Evolutionary conservation across 2,329 filamentous ascomycete genomes (phyloP).

Genomic region (Aspergillus fumigatiaffinis): DNA sequence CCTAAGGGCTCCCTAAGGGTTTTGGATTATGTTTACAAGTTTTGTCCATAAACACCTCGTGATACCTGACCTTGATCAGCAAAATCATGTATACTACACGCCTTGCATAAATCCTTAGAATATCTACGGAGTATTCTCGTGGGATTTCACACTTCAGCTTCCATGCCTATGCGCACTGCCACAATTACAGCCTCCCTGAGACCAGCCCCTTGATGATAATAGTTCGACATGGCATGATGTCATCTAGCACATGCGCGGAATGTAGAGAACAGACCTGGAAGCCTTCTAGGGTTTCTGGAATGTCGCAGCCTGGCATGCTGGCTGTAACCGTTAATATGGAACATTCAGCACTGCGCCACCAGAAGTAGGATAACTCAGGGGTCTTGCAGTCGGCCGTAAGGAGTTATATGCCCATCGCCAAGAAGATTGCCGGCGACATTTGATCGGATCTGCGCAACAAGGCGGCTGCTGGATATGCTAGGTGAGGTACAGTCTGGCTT

Average conservation of each 20-base stretch:
- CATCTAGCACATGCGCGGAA: background rate
- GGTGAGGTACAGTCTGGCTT: background rate
- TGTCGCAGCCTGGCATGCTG: background rate
- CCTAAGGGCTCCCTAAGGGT: too few relatives aligned
- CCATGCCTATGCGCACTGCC: background rate
- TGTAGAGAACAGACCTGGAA: background rate
- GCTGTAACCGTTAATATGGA: background rate
- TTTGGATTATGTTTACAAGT: too few relatives aligned
- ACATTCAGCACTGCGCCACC: background rate
- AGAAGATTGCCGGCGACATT: background rate
- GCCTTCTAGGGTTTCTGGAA: background rate
- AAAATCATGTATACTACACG: background rate
- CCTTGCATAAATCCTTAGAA: background rate
- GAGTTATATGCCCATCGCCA: background rate
- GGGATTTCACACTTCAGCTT: background rate
- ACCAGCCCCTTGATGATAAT: background rate
- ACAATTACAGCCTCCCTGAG: background rate
- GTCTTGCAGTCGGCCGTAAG: background rate
- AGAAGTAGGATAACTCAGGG: background rate
- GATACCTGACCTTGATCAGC: background rate
- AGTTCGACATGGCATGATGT: background rate
- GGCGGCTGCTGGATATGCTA: background rate
- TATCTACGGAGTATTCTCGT: background rate
- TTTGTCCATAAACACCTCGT: background rate
- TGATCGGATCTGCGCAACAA: background rate